A percentile compares a stretch with the other conserved stretches of the same genome.
Evolutionary conservation across 805 yeast genomes (phyloP).

Genomic region (Ogataea ganodermae): DNA sequence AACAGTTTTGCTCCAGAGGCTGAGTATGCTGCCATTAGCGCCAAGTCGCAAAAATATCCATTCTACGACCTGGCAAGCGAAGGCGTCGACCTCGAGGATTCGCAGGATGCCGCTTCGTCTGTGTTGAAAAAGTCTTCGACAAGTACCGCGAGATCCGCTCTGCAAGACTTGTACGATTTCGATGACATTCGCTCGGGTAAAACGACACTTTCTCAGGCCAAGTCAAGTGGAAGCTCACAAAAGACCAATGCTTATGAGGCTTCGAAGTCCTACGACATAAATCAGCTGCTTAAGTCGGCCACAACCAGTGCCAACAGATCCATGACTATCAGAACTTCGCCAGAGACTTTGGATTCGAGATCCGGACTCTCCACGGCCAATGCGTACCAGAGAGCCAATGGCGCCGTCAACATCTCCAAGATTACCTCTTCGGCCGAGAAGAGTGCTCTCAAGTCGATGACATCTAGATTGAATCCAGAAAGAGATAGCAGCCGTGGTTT

Average conservation of each 20-base stretch:
- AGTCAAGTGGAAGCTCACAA: conserved; percentile 29
- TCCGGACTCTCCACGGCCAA: conserved; percentile 35
- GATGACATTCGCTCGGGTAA: conserved; percentile 45
- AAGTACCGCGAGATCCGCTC: conserved; percentile 38
- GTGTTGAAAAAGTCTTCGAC: conserved; percentile 35
- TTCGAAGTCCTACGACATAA: conserved; percentile 35
- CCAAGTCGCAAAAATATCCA: conserved; percentile 36
- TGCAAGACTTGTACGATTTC: conserved; percentile 44
- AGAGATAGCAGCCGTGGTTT: conserved; percentile 37
- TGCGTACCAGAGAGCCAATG: conserved; percentile 40
- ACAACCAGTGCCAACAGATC: conserved; percentile 44
- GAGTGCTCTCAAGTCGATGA: conserved; percentile 35
- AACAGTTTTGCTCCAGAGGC: conserved; percentile 47
- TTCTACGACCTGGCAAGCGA: conserved; percentile 26
- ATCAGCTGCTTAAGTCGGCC: conserved; percentile 31
- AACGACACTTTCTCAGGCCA: conserved; percentile 33
- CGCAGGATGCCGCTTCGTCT: conserved; percentile 45
- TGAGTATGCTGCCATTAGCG: conserved; percentile 45
- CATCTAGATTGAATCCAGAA: conserved; percentile 29
- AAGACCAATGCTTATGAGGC: conserved; percentile 32
- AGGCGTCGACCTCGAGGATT: conserved; percentile 39
- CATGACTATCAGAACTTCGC: conserved; percentile 48
- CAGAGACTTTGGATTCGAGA: conserved; percentile 37
- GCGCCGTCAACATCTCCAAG: conserved; percentile 52
- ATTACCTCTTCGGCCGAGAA: conserved; percentile 50